These are phyloP conservation scores for Tolypocladium ophioglossoides DNA, from an alignment of 2,329 filamentous ascomycete species.

Conservation along the genomic window DNA sequence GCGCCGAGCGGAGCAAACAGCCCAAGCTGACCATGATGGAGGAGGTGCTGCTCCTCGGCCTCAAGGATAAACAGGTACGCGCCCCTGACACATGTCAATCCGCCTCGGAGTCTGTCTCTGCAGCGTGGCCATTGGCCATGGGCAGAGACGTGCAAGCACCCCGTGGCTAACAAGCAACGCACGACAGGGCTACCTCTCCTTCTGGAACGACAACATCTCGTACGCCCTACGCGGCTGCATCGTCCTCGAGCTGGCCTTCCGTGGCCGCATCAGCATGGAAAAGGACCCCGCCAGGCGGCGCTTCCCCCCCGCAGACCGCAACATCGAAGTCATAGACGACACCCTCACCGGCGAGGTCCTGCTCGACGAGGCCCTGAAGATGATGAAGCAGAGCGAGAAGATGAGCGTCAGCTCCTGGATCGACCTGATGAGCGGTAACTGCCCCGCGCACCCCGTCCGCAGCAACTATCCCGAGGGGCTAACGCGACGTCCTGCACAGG, in stretches of 20 bases:
- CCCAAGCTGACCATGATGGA: constrained; percentile 99
- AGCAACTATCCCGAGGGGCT: not conserved
- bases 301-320: constrained; percentile 83
- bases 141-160: constrained; percentile 2
- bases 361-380: constrained; percentile 94
- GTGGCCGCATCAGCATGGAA: constrained; percentile 96
- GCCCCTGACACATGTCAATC: not conserved
- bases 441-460: not conserved
- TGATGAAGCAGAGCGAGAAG: constrained; percentile 99
- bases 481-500: constrained; percentile 40
- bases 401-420: constrained; percentile 99
- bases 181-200: constrained; percentile 83
- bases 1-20: constrained; percentile 90
- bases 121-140: not conserved
- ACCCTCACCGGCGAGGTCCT: constrained; percentile 93
- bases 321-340: constrained; percentile 96
- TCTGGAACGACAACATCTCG: constrained; percentile 99
- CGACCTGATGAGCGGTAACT: constrained; percentile 89
- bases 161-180: constrained; percentile 4
- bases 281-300: constrained; percentile 87
- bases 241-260: constrained; percentile 92
- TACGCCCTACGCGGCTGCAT: constrained; percentile 97
- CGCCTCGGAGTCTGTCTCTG: not conserved
- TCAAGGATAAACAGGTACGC: constrained; percentile 96
- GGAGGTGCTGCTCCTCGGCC: constrained; percentile 84